A percentile compares a stretch with the other conserved stretches of the same genome.
Conservation (phyloP, 2,329 filamentous ascomycete genomes). For the Scedosporium dehoogii region DNA sequence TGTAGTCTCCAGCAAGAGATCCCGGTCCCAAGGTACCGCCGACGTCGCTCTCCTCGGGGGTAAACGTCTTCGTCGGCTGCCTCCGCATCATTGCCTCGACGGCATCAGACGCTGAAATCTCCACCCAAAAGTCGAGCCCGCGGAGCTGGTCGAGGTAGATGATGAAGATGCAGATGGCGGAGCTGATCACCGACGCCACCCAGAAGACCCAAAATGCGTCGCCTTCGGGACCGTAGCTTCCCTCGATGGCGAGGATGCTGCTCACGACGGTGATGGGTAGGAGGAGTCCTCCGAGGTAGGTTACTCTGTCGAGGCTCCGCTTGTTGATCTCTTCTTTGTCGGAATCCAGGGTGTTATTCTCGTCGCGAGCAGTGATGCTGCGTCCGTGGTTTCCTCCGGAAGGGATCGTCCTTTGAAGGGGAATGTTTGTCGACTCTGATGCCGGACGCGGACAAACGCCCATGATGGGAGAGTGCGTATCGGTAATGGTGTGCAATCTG, state of each 20-base stretch:
- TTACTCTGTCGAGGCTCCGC: constrained; percentile 25
- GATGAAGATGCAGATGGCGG: constrained; percentile 27
- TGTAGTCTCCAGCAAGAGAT: constrained; percentile 8
- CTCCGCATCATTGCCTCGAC: constrained; percentile 12
- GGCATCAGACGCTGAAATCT: constrained; percentile 22
- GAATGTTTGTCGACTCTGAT: too few relatives aligned
- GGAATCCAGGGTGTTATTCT: not conserved
- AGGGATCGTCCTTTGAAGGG: too few relatives aligned
- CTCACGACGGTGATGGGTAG: constrained; percentile 38
- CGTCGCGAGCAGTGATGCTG: too few relatives aligned
- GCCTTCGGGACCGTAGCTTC: constrained; percentile 30
- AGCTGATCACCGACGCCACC: constrained; percentile 29
- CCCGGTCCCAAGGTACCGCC: too few relatives aligned
- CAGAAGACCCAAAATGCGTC: constrained; percentile 38
- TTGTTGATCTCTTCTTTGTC: constrained; percentile 1
- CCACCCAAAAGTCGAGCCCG: constrained; percentile 11
- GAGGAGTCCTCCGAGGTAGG: constrained; percentile 38
- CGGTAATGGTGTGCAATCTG: too few relatives aligned
- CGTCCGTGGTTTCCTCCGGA: too few relatives aligned
- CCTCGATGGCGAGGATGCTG: constrained; percentile 36
- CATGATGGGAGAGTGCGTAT: too few relatives aligned
- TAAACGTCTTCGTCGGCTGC: not conserved
- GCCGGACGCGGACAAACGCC: too few relatives aligned
- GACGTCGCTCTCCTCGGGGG: not conserved
- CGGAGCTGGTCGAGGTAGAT: constrained; percentile 37